A percentile compares a stretch with the other conserved stretches of the same genome.
Conservation (phyloP, 2,329 filamentous ascomycete genomes). For the Arthrobotrys iridis region DNA sequence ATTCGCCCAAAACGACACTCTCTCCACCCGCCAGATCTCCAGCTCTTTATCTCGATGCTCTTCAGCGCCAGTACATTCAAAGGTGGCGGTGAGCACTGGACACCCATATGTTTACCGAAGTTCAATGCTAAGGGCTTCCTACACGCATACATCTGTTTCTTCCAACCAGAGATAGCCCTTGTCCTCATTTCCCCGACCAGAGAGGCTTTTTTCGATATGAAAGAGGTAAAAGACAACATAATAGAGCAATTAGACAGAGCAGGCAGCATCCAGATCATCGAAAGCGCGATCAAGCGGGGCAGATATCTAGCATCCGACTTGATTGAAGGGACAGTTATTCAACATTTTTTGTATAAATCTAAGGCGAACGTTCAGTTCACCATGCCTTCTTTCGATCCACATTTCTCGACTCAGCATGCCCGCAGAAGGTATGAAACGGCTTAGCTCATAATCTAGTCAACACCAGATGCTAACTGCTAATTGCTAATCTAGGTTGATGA, state of each 20-base stretch:
- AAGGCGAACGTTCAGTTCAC: constrained; percentile 93
- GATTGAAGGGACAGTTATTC: constrained; percentile 77
- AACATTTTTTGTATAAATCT: constrained; percentile 96
- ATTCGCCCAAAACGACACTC: constrained; percentile 94
- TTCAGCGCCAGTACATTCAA: constrained; percentile 94
- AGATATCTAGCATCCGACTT: constrained; percentile 79
- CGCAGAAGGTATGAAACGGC: constrained; percentile 68
- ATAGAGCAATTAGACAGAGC: constrained; percentile 77
- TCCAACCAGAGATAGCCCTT: constrained; percentile 87
- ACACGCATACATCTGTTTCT: constrained; percentile 99
- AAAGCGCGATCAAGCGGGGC: constrained; percentile 74
- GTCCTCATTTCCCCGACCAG: constrained; percentile 92
- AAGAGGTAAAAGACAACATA: constrained; percentile 75
- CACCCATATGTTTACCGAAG: constrained; percentile 91
- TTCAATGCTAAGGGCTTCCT: constrained; percentile 97
- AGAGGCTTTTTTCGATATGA: constrained; percentile 90
- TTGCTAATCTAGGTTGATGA: constrained; percentile 72
- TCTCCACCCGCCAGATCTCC: constrained; percentile 91
- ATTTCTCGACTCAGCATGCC: constrained; percentile 71
- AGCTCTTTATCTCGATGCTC: constrained; percentile 98
- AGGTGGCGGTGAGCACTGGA: constrained; percentile 93
- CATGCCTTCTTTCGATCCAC: constrained; percentile 81
- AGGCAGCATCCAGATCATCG: constrained; percentile 78
- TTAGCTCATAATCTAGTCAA: constrained; percentile 39
- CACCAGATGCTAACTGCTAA: constrained; percentile 34